Conservation (phyloP, 2,329 filamentous ascomycete species). For the Alternaria tenuissima region DNA sequence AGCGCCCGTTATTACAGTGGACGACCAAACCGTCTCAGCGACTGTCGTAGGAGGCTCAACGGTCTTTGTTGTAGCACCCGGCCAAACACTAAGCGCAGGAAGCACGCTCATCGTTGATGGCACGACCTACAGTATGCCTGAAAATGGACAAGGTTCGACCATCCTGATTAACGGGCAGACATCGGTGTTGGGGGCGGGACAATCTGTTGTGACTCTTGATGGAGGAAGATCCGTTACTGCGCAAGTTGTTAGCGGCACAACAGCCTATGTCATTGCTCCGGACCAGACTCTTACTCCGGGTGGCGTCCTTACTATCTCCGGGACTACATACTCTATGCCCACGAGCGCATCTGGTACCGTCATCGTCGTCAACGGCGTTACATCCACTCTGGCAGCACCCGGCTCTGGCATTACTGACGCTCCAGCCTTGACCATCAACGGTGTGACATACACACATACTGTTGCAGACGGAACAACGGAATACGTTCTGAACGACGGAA, state of each 20-base stretch:
- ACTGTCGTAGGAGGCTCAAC: conserved; percentile 38
- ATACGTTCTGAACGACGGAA: conserved; percentile 27
- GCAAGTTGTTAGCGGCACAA: conserved; percentile 30
- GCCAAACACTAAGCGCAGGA: conserved; percentile 27
- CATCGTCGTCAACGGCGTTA: conserved; percentile 39
- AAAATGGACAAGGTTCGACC: conserved; percentile 25
- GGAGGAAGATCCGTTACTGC: conserved; percentile 28
- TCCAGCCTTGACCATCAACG: conserved; percentile 37
- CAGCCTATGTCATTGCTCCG: conserved; percentile 34
- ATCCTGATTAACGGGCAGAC: conserved; percentile 38
- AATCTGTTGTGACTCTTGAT: conserved; percentile 25
- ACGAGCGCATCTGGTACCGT: conserved; percentile 33
- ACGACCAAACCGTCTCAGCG: conserved; percentile 29
- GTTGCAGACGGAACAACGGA: conserved; percentile 37
- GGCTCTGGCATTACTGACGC: conserved; percentile 24
- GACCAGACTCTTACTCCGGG: conserved; percentile 40
- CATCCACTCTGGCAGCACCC: conserved; percentile 29
- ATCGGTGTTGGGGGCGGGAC: not conserved
- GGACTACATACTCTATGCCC: conserved; percentile 40
- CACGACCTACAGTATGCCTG: conserved; percentile 37
- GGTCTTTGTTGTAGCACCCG: conserved; percentile 25
- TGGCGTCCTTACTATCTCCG: conserved; percentile 35
- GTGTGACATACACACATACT: conserved; percentile 35
- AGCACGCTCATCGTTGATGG: conserved; percentile 37
- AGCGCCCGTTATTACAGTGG: conserved; percentile 32